Evolutionary conservation across 2,329 filamentous ascomycete genomes (phyloP), one percentile per base, ranked within the genome.

Genomic region (Bisporella sp.): DNA sequence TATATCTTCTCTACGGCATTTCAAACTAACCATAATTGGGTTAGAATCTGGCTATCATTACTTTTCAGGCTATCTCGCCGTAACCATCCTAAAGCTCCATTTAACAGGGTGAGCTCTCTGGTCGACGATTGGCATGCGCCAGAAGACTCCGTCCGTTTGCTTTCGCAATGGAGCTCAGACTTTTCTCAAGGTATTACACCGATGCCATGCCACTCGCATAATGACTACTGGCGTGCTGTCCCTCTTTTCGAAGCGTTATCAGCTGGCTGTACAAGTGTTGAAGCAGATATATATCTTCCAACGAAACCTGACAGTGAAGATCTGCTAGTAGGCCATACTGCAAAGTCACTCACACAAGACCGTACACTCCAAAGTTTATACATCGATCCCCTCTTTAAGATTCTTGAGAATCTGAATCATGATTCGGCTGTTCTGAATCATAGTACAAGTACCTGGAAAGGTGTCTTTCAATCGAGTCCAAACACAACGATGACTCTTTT

Each of bases 281-380:
- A 42, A 42, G 40, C 40, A 8, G 40, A 42, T 21, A 8, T 11
- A 8, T 21, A 42, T 21, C 21, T 42, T 11, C 12, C 28, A 11
- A 21, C 21, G 3, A 21, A 21, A 21, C 21, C 21, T 21, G 21
- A 21, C 21, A 42, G 28, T 42, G 40, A 21, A 42, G 55, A 58
- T 28, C 68, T 83, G 12, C 74, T 76, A 64, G 75, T 79, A 46
- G 79, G 80, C 9, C 80, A 84, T 58, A 74, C 77, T 55, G 57
- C 68, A 46, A 69, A 67, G 5, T 75, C 78, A 12, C 66, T 84
- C 9, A 78, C 73, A 6, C 58, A 67, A 13, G 65, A 67, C 30
- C 72, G 78, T 31, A 84, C 80, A 1, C 69, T 84, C 4, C 67
- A 75, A 45, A 73, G 72, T 2, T 71, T 84, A 31, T 84, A 83